Evolutionary conservation across 139 green algal genomes (phyloP).

Genomic region (Nannochloris sp.): DNA sequence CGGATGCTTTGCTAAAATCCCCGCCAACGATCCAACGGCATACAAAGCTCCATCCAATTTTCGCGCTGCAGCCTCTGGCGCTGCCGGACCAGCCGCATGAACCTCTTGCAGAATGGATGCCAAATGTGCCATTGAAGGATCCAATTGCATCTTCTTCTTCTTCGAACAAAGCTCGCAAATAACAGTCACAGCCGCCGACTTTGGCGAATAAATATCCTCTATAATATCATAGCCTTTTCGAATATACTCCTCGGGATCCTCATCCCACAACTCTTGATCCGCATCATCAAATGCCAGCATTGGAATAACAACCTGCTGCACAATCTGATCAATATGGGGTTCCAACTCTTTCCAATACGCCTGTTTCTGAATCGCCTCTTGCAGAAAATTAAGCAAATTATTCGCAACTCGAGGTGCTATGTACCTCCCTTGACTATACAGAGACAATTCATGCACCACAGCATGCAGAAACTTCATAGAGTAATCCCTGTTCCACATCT

Average conservation of each 20-base stretch:
- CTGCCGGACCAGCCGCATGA: conserved; percentile 8
- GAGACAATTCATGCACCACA: conserved; percentile 50
- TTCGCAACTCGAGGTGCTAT: conserved; percentile 66
- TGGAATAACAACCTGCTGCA: conserved; percentile 69
- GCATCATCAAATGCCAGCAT: conserved; percentile 83
- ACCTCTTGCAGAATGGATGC: conserved; percentile 33
- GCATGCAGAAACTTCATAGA: conserved; percentile 63
- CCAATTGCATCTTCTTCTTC: conserved; percentile 46
- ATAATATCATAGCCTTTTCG: conserved; percentile 96
- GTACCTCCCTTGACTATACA: conserved; percentile 46
- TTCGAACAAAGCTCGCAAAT: conserved; percentile 65
- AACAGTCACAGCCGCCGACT: conserved; percentile 85
- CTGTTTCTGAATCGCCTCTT: conserved; percentile 20
- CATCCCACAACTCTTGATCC: conserved; percentile 81
- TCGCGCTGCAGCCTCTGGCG: conserved; percentile 36
- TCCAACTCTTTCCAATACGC: conserved; percentile 67
- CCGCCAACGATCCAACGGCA: conserved; percentile 64
- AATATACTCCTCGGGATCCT: conserved; percentile 97
- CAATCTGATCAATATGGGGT: conserved; percentile 57
- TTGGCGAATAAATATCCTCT: conserved; percentile 91
- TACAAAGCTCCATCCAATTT: conserved; percentile 86
- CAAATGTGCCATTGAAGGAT: conserved; percentile 54
- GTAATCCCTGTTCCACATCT: conserved; percentile 55
- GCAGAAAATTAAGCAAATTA: conserved; percentile 73
- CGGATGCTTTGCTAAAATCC: conserved; percentile 69